Evolutionary conservation across 148 eudicot genomes (phyloP), one percentile per base, ranked within the genome.

Genomic region (Arbutus unedo): DNA sequence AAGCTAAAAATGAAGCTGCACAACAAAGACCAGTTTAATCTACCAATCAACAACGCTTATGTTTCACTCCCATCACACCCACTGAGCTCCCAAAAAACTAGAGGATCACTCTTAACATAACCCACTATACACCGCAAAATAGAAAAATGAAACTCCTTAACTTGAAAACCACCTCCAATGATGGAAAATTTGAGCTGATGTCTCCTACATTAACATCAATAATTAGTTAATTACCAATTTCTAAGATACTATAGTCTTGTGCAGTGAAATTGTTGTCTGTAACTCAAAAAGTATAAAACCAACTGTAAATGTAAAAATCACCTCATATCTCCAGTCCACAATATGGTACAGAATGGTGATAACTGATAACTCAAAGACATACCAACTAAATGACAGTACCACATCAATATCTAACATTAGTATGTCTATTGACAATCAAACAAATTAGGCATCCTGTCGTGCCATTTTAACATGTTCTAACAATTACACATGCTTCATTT

Each of bases 1-100:
- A 75, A 75, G 78, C 59, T 13, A 75, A 49, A 14, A 75, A 75
- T 50, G 57, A 75, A 75, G 31, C 38, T 75, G 21, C 11, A 9
- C 41, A 21, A 47, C 19, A 74, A 74, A 74, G 13, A 74, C 62
- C 10, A 43, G 49, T 73, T 73, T 45, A 19, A 50, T 75, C 78
- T 6, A 50, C 23, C 41, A 21, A 75, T 25, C 23, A 23, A 31
- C 44, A 75, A 21, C 57, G 11, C 16, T 50, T 50, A 18, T 45
- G 50, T 23, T 48, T 21, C 15, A 19, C 77, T 47, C 55, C 10
- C 55, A 47, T 8, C 31, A 43, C 25, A 7, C 75, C 50, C 49
- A 43, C 49, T 19, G n/a, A 6, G 49, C 75, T 16, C 66, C 14
- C 75, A 71, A 71, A 16, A 71, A 71, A 49, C 50, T 16, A 16